Conservation (phyloP, 192 early-diverging fungal species). For the Umbelopsis isabellina region DNA sequence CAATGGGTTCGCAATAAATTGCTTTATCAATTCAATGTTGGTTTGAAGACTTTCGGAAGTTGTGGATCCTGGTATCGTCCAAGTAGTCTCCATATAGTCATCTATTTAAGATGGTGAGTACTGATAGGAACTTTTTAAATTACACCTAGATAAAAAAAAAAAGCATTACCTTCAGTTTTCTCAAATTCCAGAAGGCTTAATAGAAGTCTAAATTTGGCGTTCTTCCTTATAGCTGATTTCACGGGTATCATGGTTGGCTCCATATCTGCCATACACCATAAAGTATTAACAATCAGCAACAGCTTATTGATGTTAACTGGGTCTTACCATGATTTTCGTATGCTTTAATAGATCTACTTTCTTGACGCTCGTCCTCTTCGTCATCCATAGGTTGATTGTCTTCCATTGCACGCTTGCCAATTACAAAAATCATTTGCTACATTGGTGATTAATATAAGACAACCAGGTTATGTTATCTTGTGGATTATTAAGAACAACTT, state of each 20-base stretch:
- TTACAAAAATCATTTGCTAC: slow-evolving; percentile 46
- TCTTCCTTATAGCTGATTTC: slow-evolving; percentile 26
- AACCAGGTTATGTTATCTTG: no score
- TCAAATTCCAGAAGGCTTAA: slow-evolving; percentile 43
- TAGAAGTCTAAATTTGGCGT: slow-evolving; percentile 47
- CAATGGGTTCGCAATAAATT: slow-evolving; percentile 30
- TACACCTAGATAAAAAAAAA: background rate
- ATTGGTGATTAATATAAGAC: background rate
- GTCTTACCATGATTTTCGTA: slow-evolving; percentile 28
- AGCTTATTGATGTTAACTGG: no score
- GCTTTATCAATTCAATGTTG: slow-evolving; percentile 41
- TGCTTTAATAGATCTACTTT: slow-evolving; percentile 42
- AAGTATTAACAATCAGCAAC: background rate
- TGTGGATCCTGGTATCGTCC: slow-evolving; percentile 39
- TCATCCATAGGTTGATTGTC: slow-evolving; percentile 31
- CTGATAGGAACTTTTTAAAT: background rate
- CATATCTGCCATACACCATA: slow-evolving; percentile 24
- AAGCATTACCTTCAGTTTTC: slow-evolving; percentile 33
- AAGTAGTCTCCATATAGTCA: slow-evolving; percentile 21
- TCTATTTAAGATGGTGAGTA: slow-evolving; percentile 4
- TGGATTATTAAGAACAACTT: background rate
- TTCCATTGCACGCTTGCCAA: slow-evolving; percentile 32
- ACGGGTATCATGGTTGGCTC: slow-evolving; percentile 29
- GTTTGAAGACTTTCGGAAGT: slow-evolving; percentile 43
- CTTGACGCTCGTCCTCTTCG: slow-evolving; percentile 18